Evolutionary conservation across 305 asterid genomes (phyloP), one percentile per base, ranked within the genome.

Genomic region (Solanum hybrid): DNA sequence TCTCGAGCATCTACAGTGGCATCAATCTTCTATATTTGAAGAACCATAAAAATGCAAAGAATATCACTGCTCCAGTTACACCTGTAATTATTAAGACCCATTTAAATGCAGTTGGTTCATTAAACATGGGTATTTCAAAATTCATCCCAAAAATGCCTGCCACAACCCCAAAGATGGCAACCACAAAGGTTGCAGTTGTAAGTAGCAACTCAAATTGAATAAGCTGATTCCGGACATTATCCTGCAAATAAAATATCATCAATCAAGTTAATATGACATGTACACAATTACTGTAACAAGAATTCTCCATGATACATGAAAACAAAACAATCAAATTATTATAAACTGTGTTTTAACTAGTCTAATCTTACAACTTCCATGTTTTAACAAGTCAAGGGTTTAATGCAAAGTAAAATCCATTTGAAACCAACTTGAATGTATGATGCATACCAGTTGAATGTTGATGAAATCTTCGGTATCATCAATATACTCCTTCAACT

Each of bases 91-190:
- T 88, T 34, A 97, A 92, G 68, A 97, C 98, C 98, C 99, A 97
- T 90, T 95, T 95, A 95, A 97, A 97, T 26, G 99, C 99, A n/a
- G 88, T 75, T 0, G 95, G 95, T 68, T 93, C 36, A 12, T 95
- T 90, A 89, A 97, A 96, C 93, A 97, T 79, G 8, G 96, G 90
- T 88, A 97, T 86, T 36, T 41, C 91, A 86, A 97, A 95, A 88
- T 97, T 97, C 99, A 97, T 97, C 77, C 99, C 99, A 91, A 97
- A 97, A 79, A 96, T 93, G 57, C 99, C 99, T 8, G 99, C 98
- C 20, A 97, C 99, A 90, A 97, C 98, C 24, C 99, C 99, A 89
- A 94, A 97, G 90, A 97, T 96, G 27, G 99, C 97, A 20, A 97
- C 98, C 45, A 96, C 99, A 76, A 97, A 97, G 76, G 99, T 97